Base-by-base conservation (phyloP, 2,329 filamentous ascomycete species). In the Aspergillus caelatus region DNA sequence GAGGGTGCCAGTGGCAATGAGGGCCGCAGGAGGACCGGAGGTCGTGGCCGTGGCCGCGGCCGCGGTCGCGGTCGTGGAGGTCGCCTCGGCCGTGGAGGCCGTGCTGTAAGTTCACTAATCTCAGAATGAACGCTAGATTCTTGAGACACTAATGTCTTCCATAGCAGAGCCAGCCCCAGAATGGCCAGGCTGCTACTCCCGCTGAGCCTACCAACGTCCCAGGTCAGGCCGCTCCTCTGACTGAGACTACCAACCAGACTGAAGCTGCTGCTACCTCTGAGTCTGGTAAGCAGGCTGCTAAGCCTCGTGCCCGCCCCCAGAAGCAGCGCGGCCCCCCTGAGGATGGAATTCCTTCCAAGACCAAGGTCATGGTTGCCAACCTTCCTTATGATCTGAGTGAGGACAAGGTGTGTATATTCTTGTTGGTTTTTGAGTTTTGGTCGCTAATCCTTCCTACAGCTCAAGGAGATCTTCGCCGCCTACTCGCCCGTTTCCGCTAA, bases 351-450 rank as follows among this genome's bases (percentile, higher is more conserved):
- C 91, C 95, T 70, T 98, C 94, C 82, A 97, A 97, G 90, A 98
- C 92, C 82, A 99, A 99, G 91, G 93, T 99, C 83, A 99, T 99
- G 95, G 95, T 99, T 76, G 95, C 95, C 77, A 99, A 99, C 86
- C 89, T 99, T 68, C 95, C 95, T 59, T 99, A 99, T 78, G 94
- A 99, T 84, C 88, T 98, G 80, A 94, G 91, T 74, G 95, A 99
- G 85, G 94, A 98, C 77, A 96, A 94, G 89, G 94, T 96, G 83
- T 71, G 86, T 68, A 48, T 23, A 8, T 12, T 50, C n/a, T 60
- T 6, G 45, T 19, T 39, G 3, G 32, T n/a, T 34, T 59, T 19
- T 58, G 57, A 45, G 52, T 62, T 48, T 65, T 61, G 32, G 28
- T 55, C 54, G 61, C 76, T 80, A 71, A 78, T 67, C 61, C 23